A percentile compares a stretch with the other conserved stretches of the same genome.
phyloP scores from a whole-genome alignment of 1,284 basidiomycete species.

The Tremellales sp. region DNA sequence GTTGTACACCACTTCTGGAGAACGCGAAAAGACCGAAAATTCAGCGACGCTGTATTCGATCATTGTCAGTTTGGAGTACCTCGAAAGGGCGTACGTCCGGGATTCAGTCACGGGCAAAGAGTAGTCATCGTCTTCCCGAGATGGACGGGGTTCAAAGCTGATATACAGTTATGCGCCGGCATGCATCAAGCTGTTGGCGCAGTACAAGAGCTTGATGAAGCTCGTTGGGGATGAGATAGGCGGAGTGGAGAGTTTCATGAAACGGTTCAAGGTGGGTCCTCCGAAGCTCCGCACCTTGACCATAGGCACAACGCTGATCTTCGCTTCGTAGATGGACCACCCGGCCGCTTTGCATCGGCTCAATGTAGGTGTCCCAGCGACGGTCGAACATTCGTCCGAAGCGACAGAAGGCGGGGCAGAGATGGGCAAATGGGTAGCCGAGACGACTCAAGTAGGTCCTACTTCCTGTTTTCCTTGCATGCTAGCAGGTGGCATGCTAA shows the following conservation, averaged over 20 bases:
- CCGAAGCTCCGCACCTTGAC: not conserved
- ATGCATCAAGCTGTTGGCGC: slow-evolving; percentile 83
- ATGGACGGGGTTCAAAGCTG: no score
- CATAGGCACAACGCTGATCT: not conserved
- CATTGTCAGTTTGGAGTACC: slow-evolving; percentile 85
- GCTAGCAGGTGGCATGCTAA: not conserved
- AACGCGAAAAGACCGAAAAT: slow-evolving; percentile 84
- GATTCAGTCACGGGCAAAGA: slow-evolving; percentile 86
- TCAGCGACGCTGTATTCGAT: slow-evolving; percentile 88
- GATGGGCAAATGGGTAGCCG: slow-evolving; percentile 95
- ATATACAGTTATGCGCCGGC: slow-evolving; percentile 84
- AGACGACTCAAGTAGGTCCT: slow-evolving; percentile 80
- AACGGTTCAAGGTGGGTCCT: slow-evolving; percentile 67
- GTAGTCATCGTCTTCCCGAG: no score
- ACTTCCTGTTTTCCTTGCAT: not conserved
- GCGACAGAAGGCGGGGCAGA: slow-evolving; percentile 66
- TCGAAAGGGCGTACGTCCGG: slow-evolving; percentile 91
- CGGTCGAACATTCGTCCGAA: slow-evolving; percentile 81
- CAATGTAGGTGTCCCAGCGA: slow-evolving; percentile 90
- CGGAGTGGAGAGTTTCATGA: slow-evolving; percentile 89
- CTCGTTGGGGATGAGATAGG: slow-evolving; percentile 77
- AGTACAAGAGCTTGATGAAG: slow-evolving; percentile 96
- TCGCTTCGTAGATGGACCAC: slow-evolving; percentile 84
- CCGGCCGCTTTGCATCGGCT: slow-evolving; percentile 87
- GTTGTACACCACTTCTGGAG: slow-evolving; percentile 79